A percentile compares a stretch with the other conserved stretches of the same genome.
These are phyloP conservation scores for Scutellaria baicalensis DNA, from an alignment of 257 asterid genomes.

Conservation along the genomic window DNA sequence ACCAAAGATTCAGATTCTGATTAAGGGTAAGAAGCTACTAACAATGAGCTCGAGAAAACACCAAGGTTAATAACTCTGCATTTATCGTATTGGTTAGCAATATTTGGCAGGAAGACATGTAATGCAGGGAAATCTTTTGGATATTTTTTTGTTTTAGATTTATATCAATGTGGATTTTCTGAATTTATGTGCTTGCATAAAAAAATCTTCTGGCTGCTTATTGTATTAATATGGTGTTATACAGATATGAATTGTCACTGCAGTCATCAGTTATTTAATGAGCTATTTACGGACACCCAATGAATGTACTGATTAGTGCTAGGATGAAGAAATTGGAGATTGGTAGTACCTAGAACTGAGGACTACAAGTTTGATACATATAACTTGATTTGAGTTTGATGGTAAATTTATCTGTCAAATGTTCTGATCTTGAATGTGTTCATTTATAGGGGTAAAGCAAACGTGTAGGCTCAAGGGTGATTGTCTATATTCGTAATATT, in stretches of 20 bases:
- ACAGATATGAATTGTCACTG: background rate
- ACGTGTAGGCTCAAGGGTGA: background rate
- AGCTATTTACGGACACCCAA: background rate
- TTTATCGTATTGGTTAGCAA: slow-evolving; percentile 4
- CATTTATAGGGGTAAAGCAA: background rate
- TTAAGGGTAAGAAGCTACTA: background rate
- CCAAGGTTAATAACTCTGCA: slow-evolving; percentile 21
- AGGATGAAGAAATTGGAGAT: background rate
- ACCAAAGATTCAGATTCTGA: slow-evolving; percentile 29
- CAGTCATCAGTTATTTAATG: background rate
- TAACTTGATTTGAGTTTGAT: background rate
- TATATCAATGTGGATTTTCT: background rate
- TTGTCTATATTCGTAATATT: background rate
- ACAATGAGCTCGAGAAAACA: slow-evolving; percentile 7
- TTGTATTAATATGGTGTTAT: background rate
- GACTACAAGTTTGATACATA: background rate
- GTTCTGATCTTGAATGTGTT: background rate
- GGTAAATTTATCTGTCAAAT: background rate
- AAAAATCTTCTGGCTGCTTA: background rate
- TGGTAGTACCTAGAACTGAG: background rate
- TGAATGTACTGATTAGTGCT: background rate
- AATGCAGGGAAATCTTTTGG: slow-evolving; percentile 6
- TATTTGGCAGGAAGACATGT: slow-evolving; percentile 9
- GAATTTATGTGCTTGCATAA: background rate
- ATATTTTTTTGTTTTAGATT: background rate